Evolutionary conservation across 2,329 filamentous ascomycete species (phyloP), one percentile per base, ranked within the genome.

Genomic region (Ascochyta pisi): DNA sequence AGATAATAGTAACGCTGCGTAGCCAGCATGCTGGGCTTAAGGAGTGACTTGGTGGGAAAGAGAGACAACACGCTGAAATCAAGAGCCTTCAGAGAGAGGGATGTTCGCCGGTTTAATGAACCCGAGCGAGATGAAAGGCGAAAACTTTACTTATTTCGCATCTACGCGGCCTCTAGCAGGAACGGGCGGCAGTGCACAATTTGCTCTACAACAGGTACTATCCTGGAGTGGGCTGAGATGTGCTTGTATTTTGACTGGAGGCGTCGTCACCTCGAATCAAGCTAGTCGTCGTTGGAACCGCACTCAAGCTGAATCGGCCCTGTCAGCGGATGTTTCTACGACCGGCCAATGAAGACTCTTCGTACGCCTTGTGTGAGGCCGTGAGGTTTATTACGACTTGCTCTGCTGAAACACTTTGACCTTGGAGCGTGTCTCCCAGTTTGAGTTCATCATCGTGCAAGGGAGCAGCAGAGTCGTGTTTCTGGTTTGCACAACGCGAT

Each of bases 1-100:
- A 62, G 15, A 23, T 58, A 35, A 26, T 60, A 62, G 15, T 54
- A 53, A 13, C 59, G 60, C 45, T 65, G 60, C 8, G 57, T 27
- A 26, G 55, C 54, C 43, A 66, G 40, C 64, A 66, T 65, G 10
- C 46, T 57, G 13, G 26, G 31, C n/a, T 24, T 19, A 46, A 50
- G 31, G 26, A 47, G 24, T 31, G 50, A 42, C 26, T 35, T 41
- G 31, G 23, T 19, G 34, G 12, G 33, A 13, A 37, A 16, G 33
- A 46, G 44, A 34, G 29, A 29, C 4, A 15, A 27, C 15, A 43
- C 31, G 24, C 38, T 8, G 9, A 23, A 29, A 19, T 8, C 38
- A 23, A 43, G 34, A 26, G 12, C 6, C 6, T 33, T 4, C 7
- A 33, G 29, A 15, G 29, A 33, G 29, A 19, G 19, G 19, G 19